Conservation (phyloP, 768 basidiomycete genomes). For the Naganishia vishniacii region DNA sequence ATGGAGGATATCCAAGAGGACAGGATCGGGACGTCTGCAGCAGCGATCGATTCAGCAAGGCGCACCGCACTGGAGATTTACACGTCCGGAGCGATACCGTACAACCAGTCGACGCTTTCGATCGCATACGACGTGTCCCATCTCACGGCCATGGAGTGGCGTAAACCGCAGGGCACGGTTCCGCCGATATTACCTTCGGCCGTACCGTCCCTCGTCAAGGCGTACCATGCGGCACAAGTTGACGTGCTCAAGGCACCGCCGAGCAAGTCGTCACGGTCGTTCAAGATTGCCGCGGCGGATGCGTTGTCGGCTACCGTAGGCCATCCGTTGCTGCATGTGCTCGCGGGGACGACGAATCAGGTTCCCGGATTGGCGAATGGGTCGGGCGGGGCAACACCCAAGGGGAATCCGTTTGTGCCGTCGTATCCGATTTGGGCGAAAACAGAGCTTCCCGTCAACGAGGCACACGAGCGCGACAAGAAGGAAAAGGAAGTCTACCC, state of each 20-base stretch:
- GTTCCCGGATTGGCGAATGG: conserved; percentile 16
- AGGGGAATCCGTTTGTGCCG: conserved; percentile 20
- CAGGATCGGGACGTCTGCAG: neutral
- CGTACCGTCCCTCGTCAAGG: conserved; percentile 20
- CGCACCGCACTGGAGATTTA: conserved; percentile 21
- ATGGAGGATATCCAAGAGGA: neutral
- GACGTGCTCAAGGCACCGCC: conserved; percentile 17
- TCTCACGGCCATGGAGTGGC: conserved; percentile 8
- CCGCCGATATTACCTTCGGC: conserved; percentile 8
- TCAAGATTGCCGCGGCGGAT: conserved; percentile 20
- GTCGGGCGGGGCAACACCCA: conserved; percentile 1
- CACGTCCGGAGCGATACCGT: conserved; percentile 22
- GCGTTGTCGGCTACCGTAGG: conserved; percentile 3
- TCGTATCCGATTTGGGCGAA: conserved; percentile 23
- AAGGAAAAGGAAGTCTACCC: conserved; percentile 15
- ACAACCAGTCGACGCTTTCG: conserved; percentile 10
- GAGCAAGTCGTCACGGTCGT: conserved; percentile 12
- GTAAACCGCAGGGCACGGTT: neutral
- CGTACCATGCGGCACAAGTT: conserved; percentile 15
- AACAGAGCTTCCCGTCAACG: conserved; percentile 18
- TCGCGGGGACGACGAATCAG: conserved; percentile 19
- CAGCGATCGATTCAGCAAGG: neutral
- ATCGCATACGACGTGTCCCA: conserved; percentile 22
- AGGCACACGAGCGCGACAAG: conserved; percentile 13
- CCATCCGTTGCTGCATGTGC: conserved; percentile 11